phyloP scores from a whole-genome alignment of 345 rosid genomes.

The Eucalyptus curtisii region DNA sequence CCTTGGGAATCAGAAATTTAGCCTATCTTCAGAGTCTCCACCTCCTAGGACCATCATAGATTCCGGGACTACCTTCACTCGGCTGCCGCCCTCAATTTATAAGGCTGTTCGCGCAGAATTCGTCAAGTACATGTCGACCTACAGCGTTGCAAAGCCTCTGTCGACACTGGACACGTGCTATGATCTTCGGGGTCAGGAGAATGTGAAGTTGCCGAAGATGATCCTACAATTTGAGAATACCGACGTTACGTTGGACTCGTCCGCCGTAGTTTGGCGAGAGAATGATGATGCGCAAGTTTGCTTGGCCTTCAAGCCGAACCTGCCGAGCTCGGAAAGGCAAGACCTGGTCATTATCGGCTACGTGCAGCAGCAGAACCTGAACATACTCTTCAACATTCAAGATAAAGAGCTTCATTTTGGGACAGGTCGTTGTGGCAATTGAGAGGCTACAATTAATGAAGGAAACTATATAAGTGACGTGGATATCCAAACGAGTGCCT shows the following conservation, averaged over 20 bases:
- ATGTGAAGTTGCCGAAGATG: neutral
- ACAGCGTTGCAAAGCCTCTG: neutral
- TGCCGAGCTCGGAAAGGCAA: neutral
- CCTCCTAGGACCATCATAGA: neutral
- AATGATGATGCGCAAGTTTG: conserved; percentile 7
- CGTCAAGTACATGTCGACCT: neutral
- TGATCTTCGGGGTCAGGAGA: neutral
- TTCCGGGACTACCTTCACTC: conserved; percentile 12
- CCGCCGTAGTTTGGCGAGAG: neutral
- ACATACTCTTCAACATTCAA: neutral
- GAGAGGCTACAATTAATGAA: neutral
- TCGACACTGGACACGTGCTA: neutral
- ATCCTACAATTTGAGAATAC: neutral
- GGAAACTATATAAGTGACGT: neutral
- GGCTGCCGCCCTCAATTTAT: neutral
- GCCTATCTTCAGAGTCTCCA: neutral
- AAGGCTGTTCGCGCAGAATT: neutral
- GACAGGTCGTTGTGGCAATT: neutral
- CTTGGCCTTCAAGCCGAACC: conserved; percentile 9
- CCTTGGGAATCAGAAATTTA: neutral
- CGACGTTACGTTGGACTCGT: neutral
- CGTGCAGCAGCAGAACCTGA: conserved; percentile 2
- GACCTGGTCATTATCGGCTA: conserved; percentile 12
- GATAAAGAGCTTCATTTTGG: neutral
- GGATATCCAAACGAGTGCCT: neutral